Percentiles rank a stretch among this genome's conserved stretches.
These are phyloP conservation scores for Aspergillus neotritici DNA, from an alignment of 2,329 filamentous ascomycete genomes.

Conservation along the genomic window DNA sequence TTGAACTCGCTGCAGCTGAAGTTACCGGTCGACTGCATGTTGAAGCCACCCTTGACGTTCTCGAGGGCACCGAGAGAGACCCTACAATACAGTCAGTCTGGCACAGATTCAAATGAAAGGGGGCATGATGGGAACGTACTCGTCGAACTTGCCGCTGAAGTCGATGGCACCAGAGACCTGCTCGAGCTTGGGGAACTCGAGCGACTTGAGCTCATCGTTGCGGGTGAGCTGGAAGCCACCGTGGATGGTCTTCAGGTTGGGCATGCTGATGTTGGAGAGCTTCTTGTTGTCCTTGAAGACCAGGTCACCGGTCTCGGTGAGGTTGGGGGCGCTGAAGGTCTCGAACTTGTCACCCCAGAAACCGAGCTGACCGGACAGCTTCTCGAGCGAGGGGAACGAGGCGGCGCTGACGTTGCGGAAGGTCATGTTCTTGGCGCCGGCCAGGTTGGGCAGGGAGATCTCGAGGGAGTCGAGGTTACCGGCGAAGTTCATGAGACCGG, in stretches of 20 bases:
- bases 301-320: constrained; percentile 47
- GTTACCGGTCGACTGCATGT: constrained; percentile 60
- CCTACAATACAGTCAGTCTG: constrained; percentile 45
- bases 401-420: constrained; percentile 74
- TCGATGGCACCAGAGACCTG: constrained; percentile 74
- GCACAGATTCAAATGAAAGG: constrained; percentile 6
- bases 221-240: constrained; percentile 84
- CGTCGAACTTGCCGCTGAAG: constrained; percentile 75
- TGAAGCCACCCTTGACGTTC: constrained; percentile 66
- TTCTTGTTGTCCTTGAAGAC: constrained; percentile 53
- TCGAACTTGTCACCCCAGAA: constrained; percentile 67
- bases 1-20: constrained; percentile 56
- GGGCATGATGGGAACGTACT: constrained; percentile 53
- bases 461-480: constrained; percentile 71
- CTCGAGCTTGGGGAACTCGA: constrained; percentile 64
- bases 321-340: constrained; percentile 42
- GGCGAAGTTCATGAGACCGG: constrained; percentile 63
- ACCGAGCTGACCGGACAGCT: constrained; percentile 72
- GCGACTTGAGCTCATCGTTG: constrained; percentile 67
- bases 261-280: constrained; percentile 70
- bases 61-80: constrained; percentile 62
- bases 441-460: constrained; percentile 71
- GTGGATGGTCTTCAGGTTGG: constrained; percentile 60
- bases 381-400: constrained; percentile 64
- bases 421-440: constrained; percentile 72